Evolutionary conservation across 1,139 yeast genomes (phyloP), one percentile per base, ranked within the genome.

Genomic region (Nakaseomyces nivariensis): DNA sequence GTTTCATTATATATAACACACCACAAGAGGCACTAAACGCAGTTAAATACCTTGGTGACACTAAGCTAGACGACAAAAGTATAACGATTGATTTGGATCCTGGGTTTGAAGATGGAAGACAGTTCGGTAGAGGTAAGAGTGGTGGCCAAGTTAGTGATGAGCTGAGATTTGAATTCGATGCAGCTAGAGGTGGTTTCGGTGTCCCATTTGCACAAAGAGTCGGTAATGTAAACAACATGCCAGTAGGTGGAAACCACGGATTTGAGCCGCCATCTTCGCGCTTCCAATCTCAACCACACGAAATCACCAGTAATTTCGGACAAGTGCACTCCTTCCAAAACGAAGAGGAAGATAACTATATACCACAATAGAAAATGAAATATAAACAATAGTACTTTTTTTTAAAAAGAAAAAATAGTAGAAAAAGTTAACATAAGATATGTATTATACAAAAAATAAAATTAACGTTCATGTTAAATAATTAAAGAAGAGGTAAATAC

Each of bases 31-130:
- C 96, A 0, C 71, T 88, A 44, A 80, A 84, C 56, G 86, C 96
- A 5, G 79, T 90, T 62, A 84, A 88, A 62, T 90, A 81, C 63
- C 72, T 92, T 51, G 82, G 85, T 55, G 82, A 82, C 47, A 88
- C 96, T 0, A 82, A 81, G 59, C 74, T 90, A 46, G 96, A 90
- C 63, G 94, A 90, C 48, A 81, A 87, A 54, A 73, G 74, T 31
- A 76, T 90, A 57, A 82, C 85, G 45, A 85, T 90, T 46, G 98
- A 90, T 67, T 72, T 92, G 58, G 98, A 90, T 63, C 96, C 97
- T 0, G 98, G 98, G 0, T 90, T 90, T 64, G 78, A 77, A 56
- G 97, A 90, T 59, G 97, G 97, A 0, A 75, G 98, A 58, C 97
- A 92, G 64, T 90, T 81, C 63, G 97, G 97, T 13, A 76, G 98